phyloP scores from a whole-genome alignment of 1,284 basidiomycete species.

The Rhodotorula sp. region DNA sequence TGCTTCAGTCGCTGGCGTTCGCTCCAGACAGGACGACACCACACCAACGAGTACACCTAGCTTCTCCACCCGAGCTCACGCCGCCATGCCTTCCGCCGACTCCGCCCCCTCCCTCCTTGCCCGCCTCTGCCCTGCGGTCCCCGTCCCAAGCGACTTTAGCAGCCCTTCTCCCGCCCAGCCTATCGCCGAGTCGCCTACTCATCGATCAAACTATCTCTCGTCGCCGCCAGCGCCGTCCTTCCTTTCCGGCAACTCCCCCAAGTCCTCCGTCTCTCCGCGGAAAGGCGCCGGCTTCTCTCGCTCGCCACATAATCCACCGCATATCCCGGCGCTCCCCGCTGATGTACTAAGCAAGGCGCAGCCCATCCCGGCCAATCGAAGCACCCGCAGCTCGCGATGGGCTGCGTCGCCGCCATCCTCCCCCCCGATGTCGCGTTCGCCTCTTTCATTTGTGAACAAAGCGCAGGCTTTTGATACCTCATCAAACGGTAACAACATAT shows the following conservation, averaged over 20 bases:
- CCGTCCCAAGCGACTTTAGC: not conserved
- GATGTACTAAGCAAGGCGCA: not conserved
- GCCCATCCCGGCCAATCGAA: conserved; percentile 2
- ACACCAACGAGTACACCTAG: not conserved
- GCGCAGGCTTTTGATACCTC: not conserved
- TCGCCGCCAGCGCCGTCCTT: not conserved
- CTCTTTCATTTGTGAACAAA: not conserved
- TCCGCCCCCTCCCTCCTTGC: conserved; percentile 6
- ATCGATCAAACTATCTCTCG: not conserved
- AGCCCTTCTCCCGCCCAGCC: conserved; percentile 1
- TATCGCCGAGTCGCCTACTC: not conserved
- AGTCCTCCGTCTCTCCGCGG: conserved; percentile 1
- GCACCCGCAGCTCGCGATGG: conserved; percentile 9
- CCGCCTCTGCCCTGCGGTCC: conserved; percentile 5
- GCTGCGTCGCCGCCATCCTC: not conserved
- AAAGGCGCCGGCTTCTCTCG: not conserved
- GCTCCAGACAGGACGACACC: not conserved
- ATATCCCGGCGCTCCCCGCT: not conserved
- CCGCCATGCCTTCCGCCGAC: conserved; percentile 13
- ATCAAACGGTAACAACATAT: not conserved
- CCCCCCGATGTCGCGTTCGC: not conserved
- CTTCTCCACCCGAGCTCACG: too few relatives aligned
- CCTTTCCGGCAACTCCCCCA: not conserved
- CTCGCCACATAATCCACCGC: not conserved
- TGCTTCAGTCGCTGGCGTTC: too few relatives aligned